phyloP scores from a whole-genome alignment of 2,329 filamentous ascomycete genomes.

The Hypoxylon rubiginosum region DNA sequence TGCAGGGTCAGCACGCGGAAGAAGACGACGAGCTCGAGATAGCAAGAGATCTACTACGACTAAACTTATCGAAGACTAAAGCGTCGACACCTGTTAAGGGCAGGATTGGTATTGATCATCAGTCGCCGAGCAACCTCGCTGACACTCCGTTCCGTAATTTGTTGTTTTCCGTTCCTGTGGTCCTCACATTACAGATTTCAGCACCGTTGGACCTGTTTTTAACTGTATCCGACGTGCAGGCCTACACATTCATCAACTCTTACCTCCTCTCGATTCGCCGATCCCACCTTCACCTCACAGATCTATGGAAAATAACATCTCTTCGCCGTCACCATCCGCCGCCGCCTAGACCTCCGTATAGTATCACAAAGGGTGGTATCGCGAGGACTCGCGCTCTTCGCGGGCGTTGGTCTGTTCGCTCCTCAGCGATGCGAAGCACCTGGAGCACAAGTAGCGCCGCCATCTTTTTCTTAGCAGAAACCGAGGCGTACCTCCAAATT shows the following conservation, averaged over 20 bases:
- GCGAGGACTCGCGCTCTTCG: constrained; percentile 73
- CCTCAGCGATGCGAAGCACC: constrained; percentile 78
- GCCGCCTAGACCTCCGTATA: constrained; percentile 74
- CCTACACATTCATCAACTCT: constrained; percentile 87
- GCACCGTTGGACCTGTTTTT: constrained; percentile 91
- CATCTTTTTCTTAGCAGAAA: constrained; percentile 89
- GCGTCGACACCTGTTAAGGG: constrained; percentile 56
- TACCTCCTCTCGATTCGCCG: constrained; percentile 89
- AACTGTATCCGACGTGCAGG: constrained; percentile 78
- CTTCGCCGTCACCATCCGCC: constrained; percentile 83
- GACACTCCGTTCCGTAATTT: constrained; percentile 80
- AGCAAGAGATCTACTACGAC: constrained; percentile 80
- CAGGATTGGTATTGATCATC: constrained; percentile 51
- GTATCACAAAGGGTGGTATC: constrained; percentile 71
- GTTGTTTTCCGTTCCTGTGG: constrained; percentile 81
- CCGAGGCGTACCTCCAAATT: constrained; percentile 88
- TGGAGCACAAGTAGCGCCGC: constrained; percentile 93
- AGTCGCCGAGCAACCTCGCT: constrained; percentile 55
- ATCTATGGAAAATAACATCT: constrained; percentile 87
- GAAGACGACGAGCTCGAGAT: constrained; percentile 88
- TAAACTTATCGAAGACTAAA: constrained; percentile 71
- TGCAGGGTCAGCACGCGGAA: constrained; percentile 77
- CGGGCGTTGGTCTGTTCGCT: constrained; percentile 72
- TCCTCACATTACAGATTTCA: constrained; percentile 77
- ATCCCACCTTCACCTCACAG: constrained; percentile 85